A percentile compares a stretch with the other conserved stretches of the same genome.
phyloP scores from a whole-genome alignment of 2,329 filamentous ascomycete species.

The Botrytis porri region DNA sequence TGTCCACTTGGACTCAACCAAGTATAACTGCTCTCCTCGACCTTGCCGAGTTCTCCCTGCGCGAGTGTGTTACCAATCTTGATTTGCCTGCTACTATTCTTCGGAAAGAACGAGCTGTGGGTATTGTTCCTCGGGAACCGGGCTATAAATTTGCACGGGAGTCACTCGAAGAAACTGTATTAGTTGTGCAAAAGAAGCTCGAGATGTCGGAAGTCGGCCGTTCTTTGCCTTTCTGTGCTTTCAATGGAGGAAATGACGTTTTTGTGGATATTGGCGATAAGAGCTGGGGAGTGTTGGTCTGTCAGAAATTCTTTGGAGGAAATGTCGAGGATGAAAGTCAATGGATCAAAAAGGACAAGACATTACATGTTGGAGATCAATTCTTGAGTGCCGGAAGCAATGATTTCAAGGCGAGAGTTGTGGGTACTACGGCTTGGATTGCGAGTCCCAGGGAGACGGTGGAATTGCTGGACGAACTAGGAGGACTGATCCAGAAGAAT shows the following conservation, averaged over 20 bases:
- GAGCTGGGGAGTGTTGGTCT: constrained; percentile 89
- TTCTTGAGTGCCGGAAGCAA: constrained; percentile 94
- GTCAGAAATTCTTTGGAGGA: constrained; percentile 81
- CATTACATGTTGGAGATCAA: constrained; percentile 93
- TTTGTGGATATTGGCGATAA: constrained; percentile 99
- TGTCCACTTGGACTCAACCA: constrained; percentile 71
- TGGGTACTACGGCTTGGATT: constrained; percentile 96
- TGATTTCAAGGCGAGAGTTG: constrained; percentile 91
- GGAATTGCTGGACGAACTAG: constrained; percentile 80
- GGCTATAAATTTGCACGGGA: constrained; percentile 75
- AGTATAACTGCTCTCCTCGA: constrained; percentile 82
- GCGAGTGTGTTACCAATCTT: constrained; percentile 76
- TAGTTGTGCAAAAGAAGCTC: constrained; percentile 89
- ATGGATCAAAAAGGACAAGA: constrained; percentile 67
- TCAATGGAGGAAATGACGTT: constrained; percentile 96
- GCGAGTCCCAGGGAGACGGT: constrained; percentile 90
- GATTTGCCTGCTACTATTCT: constrained; percentile 75
- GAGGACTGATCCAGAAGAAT: constrained; percentile 43
- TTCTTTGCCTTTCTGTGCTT: constrained; percentile 85
- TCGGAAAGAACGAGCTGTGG: constrained; percentile 84
- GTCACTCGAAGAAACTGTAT: constrained; percentile 89
- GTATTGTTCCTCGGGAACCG: constrained; percentile 65
- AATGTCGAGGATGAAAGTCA: constrained; percentile 18
- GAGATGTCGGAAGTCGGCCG: constrained; percentile 72
- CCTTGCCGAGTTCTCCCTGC: constrained; percentile 79